These are phyloP conservation scores for Xylaria digitata DNA, from an alignment of 2,329 filamentous ascomycete species.

Conservation along the genomic window DNA sequence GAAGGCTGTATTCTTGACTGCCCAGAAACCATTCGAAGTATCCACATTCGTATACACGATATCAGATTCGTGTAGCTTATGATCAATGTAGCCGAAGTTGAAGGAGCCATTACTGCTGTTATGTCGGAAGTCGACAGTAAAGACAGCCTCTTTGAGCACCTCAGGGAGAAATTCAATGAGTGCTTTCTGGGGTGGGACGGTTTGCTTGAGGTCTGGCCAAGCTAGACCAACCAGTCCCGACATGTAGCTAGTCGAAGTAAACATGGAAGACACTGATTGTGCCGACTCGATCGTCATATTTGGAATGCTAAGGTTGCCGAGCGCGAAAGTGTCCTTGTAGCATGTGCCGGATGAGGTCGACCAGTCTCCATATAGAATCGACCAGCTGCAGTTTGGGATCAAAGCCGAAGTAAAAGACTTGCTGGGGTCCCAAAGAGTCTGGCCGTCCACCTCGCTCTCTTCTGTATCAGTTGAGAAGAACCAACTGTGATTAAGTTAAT, in stretches of 20 bases:
- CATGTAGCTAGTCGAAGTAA: slow-evolving; percentile 57
- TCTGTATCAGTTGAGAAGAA: slow-evolving; percentile 63
- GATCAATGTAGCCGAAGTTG: slow-evolving; percentile 63
- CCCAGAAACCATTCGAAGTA: slow-evolving; percentile 61
- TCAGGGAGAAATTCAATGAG: slow-evolving; percentile 59
- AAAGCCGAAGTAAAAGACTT: slow-evolving; percentile 57
- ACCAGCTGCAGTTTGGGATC: slow-evolving; percentile 60
- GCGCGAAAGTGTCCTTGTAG: slow-evolving; percentile 61
- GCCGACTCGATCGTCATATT: slow-evolving; percentile 64
- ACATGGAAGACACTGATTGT: slow-evolving; percentile 54
- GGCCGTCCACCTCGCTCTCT: slow-evolving; percentile 58
- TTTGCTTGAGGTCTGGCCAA: slow-evolving; percentile 58
- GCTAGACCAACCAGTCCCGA: slow-evolving; percentile 66
- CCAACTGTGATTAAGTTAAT: slow-evolving; percentile 56
- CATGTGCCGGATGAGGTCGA: slow-evolving; percentile 57
- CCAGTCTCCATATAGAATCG: slow-evolving; percentile 60
- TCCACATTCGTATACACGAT: slow-evolving; percentile 63
- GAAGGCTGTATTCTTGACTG: slow-evolving; percentile 52
- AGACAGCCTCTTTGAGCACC: slow-evolving; percentile 56
- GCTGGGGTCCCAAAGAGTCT: slow-evolving; percentile 57
- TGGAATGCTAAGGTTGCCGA: slow-evolving; percentile 59
- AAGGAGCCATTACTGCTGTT: slow-evolving; percentile 60
- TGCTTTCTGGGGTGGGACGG: slow-evolving; percentile 56
- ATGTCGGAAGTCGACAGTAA: slow-evolving; percentile 62
- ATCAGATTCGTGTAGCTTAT: slow-evolving; percentile 53